Percentiles rank a stretch among this genome's conserved stretches.
These are phyloP conservation scores for Chlamydomonas applanata DNA, from an alignment of 139 green algal species.

Conservation along the genomic window DNA sequence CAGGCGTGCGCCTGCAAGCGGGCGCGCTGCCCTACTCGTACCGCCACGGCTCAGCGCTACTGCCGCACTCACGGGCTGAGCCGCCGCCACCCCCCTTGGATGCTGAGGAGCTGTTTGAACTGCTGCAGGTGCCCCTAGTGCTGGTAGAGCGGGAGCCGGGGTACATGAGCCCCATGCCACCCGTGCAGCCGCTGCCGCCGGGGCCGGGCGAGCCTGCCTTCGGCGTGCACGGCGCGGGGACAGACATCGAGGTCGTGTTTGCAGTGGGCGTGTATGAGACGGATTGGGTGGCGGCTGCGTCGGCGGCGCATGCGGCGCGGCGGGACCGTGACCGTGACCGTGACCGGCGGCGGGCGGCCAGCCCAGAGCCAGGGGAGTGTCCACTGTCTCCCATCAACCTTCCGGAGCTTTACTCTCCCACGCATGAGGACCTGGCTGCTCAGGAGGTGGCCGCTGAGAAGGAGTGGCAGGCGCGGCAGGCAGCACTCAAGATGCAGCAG, in stretches of 20 bases:
- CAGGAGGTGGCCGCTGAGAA: neutral
- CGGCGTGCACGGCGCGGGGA: constrained; percentile 18
- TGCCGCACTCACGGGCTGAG: neutral
- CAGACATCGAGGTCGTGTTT: constrained; percentile 19
- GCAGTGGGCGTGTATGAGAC: constrained; percentile 31
- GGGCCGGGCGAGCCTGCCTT: neutral
- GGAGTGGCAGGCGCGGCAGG: neutral
- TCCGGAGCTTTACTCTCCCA: neutral
- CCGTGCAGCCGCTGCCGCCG: neutral
- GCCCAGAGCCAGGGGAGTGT: neutral
- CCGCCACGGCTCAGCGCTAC: constrained; percentile 12
- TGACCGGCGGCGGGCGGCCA: too few relatives aligned
- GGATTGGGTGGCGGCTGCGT: neutral
- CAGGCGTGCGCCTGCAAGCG: neutral
- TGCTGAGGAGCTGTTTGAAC: constrained; percentile 36
- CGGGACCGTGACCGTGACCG: neutral
- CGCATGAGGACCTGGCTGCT: neutral
- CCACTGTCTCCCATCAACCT: neutral
- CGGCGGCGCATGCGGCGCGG: neutral
- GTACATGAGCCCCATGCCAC: neutral
- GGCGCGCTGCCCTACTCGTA: constrained; percentile 10
- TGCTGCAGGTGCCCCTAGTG: constrained; percentile 15
- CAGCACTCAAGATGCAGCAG: neutral
- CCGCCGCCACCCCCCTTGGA: constrained; percentile 11
- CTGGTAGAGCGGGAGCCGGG: neutral